phyloP scores from a whole-genome alignment of 345 rosid species.

The Gossypium mustelinum region DNA sequence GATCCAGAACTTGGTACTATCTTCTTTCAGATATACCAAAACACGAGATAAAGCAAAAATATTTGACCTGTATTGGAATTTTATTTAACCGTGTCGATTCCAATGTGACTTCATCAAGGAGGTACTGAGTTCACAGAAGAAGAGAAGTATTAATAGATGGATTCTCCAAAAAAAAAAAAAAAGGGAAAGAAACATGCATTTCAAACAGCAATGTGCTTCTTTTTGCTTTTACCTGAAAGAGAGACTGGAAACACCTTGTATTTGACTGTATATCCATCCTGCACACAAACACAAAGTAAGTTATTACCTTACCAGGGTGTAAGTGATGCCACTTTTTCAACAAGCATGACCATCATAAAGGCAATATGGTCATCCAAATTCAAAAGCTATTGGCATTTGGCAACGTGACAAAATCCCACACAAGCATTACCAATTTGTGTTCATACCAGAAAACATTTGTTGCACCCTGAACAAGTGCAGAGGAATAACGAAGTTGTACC shows the following conservation, averaged over 20 bases:
- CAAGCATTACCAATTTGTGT: conserved; percentile 12
- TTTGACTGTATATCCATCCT: conserved; percentile 98
- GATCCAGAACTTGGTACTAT: conserved; percentile 4
- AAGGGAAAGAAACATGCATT: background rate
- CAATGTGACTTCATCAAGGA: conserved; percentile 84
- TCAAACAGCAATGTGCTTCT: background rate
- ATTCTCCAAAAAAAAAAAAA: background rate
- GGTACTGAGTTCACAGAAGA: conserved; percentile 50
- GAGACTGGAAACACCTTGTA: conserved; percentile 69
- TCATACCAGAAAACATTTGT: conserved; percentile 95
- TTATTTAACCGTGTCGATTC: conserved; percentile 53
- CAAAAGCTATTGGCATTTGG: background rate
- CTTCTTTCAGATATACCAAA: background rate
- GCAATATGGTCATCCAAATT: background rate
- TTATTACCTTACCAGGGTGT: background rate
- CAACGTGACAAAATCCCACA: background rate
- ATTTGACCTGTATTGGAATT: conserved; percentile 76
- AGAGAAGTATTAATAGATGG: background rate
- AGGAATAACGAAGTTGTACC: conserved; percentile 81
- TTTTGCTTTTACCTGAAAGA: conserved; percentile 53
- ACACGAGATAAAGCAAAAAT: conserved; percentile 1
- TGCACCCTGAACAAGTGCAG: conserved; percentile 98
- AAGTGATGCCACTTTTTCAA: background rate
- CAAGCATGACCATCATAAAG: conserved; percentile 1
- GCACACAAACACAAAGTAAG: conserved; percentile 19